These are phyloP conservation scores for Solanum okadae DNA, from an alignment of 257 asterid genomes.

Conservation along the genomic window DNA sequence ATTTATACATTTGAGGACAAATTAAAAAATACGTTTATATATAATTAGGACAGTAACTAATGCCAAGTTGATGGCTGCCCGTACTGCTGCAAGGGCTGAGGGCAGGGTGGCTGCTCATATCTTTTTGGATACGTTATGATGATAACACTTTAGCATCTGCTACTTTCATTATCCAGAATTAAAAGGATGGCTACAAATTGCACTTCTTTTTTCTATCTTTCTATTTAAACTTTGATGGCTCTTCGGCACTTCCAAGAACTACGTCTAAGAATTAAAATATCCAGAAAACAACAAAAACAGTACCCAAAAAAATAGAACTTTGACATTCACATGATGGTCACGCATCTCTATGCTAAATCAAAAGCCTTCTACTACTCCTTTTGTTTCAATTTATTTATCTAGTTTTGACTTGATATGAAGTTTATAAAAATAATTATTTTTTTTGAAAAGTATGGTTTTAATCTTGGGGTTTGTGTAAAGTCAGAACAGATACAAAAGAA, in stretches of 20 bases:
- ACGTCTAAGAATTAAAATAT: neutral
- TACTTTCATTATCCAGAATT: neutral
- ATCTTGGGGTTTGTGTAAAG: fast-evolving
- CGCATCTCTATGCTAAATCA: slow-evolving; percentile 29
- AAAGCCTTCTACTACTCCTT: neutral
- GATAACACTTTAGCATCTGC: neutral
- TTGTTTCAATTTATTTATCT: neutral
- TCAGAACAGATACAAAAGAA: neutral
- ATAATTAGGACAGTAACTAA: neutral
- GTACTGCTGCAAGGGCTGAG: neutral
- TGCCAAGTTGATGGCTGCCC: neutral
- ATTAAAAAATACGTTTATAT: too few relatives aligned
- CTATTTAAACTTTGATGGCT: neutral
- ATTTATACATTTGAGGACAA: too few relatives aligned
- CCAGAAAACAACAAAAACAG: neutral
- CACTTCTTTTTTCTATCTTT: neutral
- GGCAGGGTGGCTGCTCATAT: neutral
- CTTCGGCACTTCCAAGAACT: slow-evolving; percentile 20
- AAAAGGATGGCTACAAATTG: neutral
- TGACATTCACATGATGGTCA: slow-evolving; percentile 21
- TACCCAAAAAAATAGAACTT: neutral
- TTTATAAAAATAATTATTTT: neutral
- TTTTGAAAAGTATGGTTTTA: fast-evolving
- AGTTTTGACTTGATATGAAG: fast-evolving
- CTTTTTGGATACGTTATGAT: neutral